Evolutionary conservation across 1,284 basidiomycete species (phyloP), one percentile per base, ranked within the genome.

Genomic region (Trichosporon inkin): DNA sequence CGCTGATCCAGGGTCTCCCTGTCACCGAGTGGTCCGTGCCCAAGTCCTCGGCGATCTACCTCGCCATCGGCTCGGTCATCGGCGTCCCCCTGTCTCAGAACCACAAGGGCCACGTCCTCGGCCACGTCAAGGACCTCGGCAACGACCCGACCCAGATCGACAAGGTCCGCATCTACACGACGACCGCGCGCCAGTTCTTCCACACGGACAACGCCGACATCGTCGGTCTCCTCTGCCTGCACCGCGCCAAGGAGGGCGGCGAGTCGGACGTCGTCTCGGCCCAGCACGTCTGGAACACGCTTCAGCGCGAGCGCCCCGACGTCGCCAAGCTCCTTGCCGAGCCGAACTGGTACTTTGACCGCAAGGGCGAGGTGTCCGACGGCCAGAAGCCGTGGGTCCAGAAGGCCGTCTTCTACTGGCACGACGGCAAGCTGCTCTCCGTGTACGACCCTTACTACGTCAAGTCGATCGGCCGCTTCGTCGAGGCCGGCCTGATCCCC

Each of bases 171-270:
- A 80, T 80, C 65, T 80, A 80, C 70, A 73, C 71, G 35, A 80
- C 79, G 39, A 72, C 77, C 20, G 79, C 78, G 1, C 66, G 74
- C 11, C 79, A 79, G 61, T 79, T 74, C 70, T 80, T 80, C 70
- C 79, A 80, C 67, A 68, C 69, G 51, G 72, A 73, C 49, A 41
- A 62, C 58, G 35, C 61, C 56, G 78, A 78, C 28, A 69, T 79
- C 17, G 75, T 80, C 56, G 80, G 79, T 6, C 69, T 81, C 3
- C 71, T 80, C 14, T 81, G 80, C 55, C 73, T 81, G 13, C 74
- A 77, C 68, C 73, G 72, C 51, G 78, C 80, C 1, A 70, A 73
- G 49, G 90, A 80, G 62, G 80, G 80, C 1, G 80, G 80, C 47
- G 80, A 81, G 60, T 70, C 66, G 22, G 79, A 81, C 64, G 78